Percentiles rank a stretch among this genome's conserved stretches.
phyloP scores from a whole-genome alignment of 345 rosid species.

The Salix viminalis region DNA sequence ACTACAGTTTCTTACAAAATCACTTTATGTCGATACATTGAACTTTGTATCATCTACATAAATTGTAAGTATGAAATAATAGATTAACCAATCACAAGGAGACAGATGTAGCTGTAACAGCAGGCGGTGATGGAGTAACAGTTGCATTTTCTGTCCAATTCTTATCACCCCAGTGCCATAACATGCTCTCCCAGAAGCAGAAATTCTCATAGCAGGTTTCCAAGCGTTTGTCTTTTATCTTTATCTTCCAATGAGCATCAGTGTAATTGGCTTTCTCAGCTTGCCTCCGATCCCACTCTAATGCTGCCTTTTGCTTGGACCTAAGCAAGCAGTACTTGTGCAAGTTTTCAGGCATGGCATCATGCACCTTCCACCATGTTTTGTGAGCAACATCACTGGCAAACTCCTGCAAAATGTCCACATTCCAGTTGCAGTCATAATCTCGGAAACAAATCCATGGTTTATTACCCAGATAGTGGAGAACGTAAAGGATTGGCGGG shows the following conservation, averaged over 20 bases:
- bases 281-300: conserved; percentile 85
- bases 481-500: conserved; percentile 77
- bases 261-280: conserved; percentile 71
- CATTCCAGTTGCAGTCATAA: conserved; percentile 96
- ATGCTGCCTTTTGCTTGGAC: conserved; percentile 76
- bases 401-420: conserved; percentile 65
- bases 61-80: conserved; percentile 6
- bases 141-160: conserved; percentile 63
- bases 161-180: conserved; percentile 87
- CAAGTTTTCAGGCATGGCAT: conserved; percentile 67
- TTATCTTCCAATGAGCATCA: conserved; percentile 81
- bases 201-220: conserved; percentile 63
- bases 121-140: conserved; percentile 24
- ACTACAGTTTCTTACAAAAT: neutral
- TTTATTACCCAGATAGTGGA: conserved; percentile 78
- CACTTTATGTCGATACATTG: neutral
- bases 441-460: conserved; percentile 92
- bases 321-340: conserved; percentile 68
- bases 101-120: conserved; percentile 21
- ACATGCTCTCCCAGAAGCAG: conserved; percentile 87
- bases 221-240: conserved; percentile 62
- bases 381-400: conserved; percentile 76
- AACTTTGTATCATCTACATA: neutral
- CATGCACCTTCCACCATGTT: conserved; percentile 87
- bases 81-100: conserved; percentile 23